Evolutionary conservation across 805 yeast genomes (phyloP), one percentile per base, ranked within the genome.

Genomic region (Ogataea paradorogensis): DNA sequence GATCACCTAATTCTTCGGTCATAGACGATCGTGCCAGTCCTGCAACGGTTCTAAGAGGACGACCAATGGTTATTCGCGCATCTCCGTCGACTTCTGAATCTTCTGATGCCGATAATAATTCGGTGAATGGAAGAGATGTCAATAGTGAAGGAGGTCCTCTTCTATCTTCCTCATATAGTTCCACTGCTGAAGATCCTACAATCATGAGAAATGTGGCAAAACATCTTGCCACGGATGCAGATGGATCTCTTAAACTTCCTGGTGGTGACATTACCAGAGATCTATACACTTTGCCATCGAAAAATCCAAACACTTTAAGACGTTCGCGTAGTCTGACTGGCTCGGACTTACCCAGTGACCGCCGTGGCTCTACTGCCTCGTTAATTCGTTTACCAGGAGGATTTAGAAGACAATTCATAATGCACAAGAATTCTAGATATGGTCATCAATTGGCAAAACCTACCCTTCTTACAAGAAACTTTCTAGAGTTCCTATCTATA

Each of bases 361-460:
- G 89, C 51, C 65, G 85, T 34, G 78, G 77, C 10, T 79, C 88
- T 0, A 65, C 71, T 9, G 91, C 90, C 0, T 75, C 85, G 39
- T 78, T 79, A 1, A 58, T 85, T 30, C 78, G 83, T 47, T 81
- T 84, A 9, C 95, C 95, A 0, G 93, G 93, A 37, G 95, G 93
- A 0, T 85, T 85, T 59, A 70, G 95, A 59, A 68, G 95, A 51
- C 86, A 82, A 42, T 84, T 73, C 50, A 63, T 84, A 21, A 59
- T 74, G 23, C 53, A 39, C 32, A 59, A 52, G 27, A 52, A 51
- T 21, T 42, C 52, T 13, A 55, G 47, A 41, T 58, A 42, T 38
- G 67, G 65, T 10, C 50, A 62, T 41, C 45, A 52, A 13, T 33
- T 61, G 21, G 38, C 48, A 22, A 41, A 49, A 52, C 78, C 68